Evolutionary conservation across 805 yeast genomes (phyloP).

Genomic region (Starmerella vaccinii): DNA sequence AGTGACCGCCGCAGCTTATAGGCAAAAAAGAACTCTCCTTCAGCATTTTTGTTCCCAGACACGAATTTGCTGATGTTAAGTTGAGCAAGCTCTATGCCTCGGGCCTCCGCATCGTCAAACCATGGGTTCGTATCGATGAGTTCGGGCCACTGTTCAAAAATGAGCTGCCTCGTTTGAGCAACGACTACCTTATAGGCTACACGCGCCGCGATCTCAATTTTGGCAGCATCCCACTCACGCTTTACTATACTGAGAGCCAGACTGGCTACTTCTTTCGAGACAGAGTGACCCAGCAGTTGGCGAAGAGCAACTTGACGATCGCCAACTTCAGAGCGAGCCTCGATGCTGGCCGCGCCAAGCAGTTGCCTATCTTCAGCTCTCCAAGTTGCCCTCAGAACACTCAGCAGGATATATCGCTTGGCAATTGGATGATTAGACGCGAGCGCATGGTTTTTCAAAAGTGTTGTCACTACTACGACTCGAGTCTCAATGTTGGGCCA

Average conservation of each 20-base stretch:
- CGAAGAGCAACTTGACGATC: conserved; percentile 2
- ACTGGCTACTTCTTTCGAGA: neutral
- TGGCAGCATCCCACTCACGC: neutral
- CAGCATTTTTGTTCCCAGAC: neutral
- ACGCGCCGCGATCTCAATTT: neutral
- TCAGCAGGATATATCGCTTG: neutral
- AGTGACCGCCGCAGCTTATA: conserved; percentile 14
- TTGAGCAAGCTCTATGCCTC: conserved; percentile 3
- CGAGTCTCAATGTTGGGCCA: conserved; percentile 1
- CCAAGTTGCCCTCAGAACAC: neutral
- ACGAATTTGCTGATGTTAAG: conserved; percentile 3
- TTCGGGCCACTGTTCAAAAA: conserved; percentile 9
- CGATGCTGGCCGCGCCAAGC: neutral
- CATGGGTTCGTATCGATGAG: neutral
- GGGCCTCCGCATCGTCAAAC: conserved; percentile 1
- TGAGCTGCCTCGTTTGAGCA: conserved; percentile 1
- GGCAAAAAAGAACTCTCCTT: conserved; percentile 15
- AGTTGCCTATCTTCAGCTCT: neutral
- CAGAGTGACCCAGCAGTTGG: neutral
- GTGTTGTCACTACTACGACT: neutral
- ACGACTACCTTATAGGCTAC: neutral
- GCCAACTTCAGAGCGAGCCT: neutral
- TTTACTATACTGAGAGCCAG: neutral
- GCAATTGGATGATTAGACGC: neutral
- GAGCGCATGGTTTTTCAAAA: neutral